Percentiles rank a stretch among this genome's conserved stretches.
phyloP scores from a whole-genome alignment of 177 flowering plant species.

The Telopea speciosissima region DNA sequence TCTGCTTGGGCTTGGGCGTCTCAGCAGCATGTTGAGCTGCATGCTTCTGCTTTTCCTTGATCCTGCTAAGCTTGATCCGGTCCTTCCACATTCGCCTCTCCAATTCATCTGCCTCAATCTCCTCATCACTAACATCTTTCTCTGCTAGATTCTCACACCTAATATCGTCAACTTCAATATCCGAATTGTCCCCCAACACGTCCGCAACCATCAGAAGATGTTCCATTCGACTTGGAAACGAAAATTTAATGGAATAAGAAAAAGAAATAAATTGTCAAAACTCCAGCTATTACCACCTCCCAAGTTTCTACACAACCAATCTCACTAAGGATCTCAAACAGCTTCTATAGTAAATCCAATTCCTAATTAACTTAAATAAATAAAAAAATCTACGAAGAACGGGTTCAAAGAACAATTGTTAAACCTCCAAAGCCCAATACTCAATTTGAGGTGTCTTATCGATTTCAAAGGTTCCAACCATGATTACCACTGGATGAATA shows the following conservation, averaged over 20 bases:
- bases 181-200: slow-evolving; percentile 19
- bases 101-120: slow-evolving; percentile 29
- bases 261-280: not conserved
- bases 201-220: slow-evolving; percentile 7
- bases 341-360: not conserved
- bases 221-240: slow-evolving; percentile 2
- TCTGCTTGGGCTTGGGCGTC: slow-evolving; percentile 20
- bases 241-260: not conserved
- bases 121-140: slow-evolving; percentile 35
- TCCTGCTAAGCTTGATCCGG: slow-evolving; percentile 23
- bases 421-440: no score
- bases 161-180: slow-evolving; percentile 23
- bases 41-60: slow-evolving; percentile 27
- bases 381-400: not conserved
- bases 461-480: not conserved
- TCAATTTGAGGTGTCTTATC: not conserved
- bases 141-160: slow-evolving; percentile 20
- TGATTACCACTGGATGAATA: not conserved
- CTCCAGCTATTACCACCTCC: not conserved
- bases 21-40: slow-evolving; percentile 14
- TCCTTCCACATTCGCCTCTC: slow-evolving; percentile 40
- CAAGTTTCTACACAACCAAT: not conserved
- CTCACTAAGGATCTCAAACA: not conserved
- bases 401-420: no score
- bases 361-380: not conserved